Base-by-base conservation (phyloP, 805 yeast species). In the Zygosaccharomyces bailii region DNA sequence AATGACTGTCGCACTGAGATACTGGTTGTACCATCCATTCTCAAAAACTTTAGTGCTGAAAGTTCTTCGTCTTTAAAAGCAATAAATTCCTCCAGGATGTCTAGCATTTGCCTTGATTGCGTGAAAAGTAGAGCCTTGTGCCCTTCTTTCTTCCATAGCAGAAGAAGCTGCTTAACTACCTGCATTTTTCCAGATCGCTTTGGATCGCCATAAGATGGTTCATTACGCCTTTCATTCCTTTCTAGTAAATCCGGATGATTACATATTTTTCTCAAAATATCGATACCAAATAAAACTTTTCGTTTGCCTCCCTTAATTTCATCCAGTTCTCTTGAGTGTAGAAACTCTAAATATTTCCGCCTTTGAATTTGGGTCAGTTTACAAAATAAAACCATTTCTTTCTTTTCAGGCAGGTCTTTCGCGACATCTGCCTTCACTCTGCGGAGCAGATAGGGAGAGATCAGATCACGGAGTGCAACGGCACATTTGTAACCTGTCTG, bases 401-500 rank as follows among this genome's bases (percentile, higher is more conserved):
- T 83, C 65, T 93, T 93, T 49, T 88, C 80, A 0, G 99, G 99
- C 37, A 93, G 66, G 60, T 93, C 99, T 45, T 86, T 82, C 0
- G 99, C 99, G 16, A 93, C 99, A 60, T 93, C 99, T 8, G 83
- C 78, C 62, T 93, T 93, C 63, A 93, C 81, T 39, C 99, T 71
- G 52, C 99, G 70, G 38, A 93, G 67, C 42, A 93, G 67, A 62
- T 89, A 93, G 0, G 99, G 99, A 2, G 96, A 80, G 8, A 93
- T 87, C 53, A 91, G 66, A 55, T 93, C 96, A 40, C 96, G 72
- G 42, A 93, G 68, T 2, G 91, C 82, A 4, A 90, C 93, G 0
- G 99, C 99, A 69, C 98, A 93, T 61, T 88, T 88, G 60, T 87
- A 90, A 1, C 97, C 96, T 1, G 97, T 83, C 60, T 91, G 97